phyloP scores from a whole-genome alignment of 331 rosid species.

The Malus hybrid region DNA sequence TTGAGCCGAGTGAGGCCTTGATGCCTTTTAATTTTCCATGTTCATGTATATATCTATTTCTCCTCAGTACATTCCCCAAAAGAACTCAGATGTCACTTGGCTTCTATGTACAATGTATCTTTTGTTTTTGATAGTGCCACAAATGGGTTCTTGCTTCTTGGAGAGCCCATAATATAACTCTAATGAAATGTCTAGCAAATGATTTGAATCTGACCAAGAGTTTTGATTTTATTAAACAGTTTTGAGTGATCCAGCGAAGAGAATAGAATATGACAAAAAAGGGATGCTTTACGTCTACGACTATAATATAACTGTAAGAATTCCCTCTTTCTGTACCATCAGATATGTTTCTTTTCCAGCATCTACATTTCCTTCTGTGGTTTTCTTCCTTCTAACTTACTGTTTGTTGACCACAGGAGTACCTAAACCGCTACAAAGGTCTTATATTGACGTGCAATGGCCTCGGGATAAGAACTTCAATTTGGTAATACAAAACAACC shows the following conservation, averaged over 20 bases:
- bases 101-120: background rate
- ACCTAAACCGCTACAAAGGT: constrained; percentile 90
- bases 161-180: too few species aligned
- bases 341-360: background rate
- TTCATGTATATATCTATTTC: background rate
- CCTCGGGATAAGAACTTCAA: constrained; percentile 81
- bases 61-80: background rate
- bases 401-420: constrained; percentile 52
- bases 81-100: background rate
- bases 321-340: background rate
- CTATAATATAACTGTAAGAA: constrained; percentile 73
- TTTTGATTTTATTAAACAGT: constrained; percentile 42
- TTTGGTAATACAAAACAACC: constrained; percentile 40
- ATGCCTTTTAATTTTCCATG: background rate
- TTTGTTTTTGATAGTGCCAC: background rate
- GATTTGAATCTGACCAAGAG: constrained; percentile 22
- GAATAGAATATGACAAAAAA: constrained; percentile 73
- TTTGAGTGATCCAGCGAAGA: constrained; percentile 85
- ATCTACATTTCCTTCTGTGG: background rate
- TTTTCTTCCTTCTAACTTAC: background rate
- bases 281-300: constrained; percentile 77
- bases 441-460: constrained; percentile 98
- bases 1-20: background rate
- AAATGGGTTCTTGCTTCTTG: background rate
- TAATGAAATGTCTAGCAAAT: too few species aligned